These are phyloP conservation scores for Lindgomyces ingoldianus DNA, from an alignment of 495 filamentous ascomycete genomes.

Conservation along the genomic window DNA sequence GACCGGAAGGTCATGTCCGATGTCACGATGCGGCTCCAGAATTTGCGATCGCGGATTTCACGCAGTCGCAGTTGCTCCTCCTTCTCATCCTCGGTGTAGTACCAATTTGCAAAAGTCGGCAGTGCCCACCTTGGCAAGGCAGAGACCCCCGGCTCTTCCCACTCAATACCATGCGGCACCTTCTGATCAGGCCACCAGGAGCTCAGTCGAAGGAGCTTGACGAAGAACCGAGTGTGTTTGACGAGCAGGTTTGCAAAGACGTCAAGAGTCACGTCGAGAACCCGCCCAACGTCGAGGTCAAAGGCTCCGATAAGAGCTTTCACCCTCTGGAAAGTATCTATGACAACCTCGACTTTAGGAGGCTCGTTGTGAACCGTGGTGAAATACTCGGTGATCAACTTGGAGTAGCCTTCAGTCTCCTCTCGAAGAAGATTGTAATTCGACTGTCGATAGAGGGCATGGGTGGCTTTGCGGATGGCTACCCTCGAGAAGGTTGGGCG, in stretches of 20 bases:
- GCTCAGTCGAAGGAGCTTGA: conserved; percentile 84
- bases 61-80: conserved; percentile 51
- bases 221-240: conserved; percentile 85
- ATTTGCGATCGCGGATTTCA: conserved; percentile 66
- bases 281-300: conserved; percentile 89
- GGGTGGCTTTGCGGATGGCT: conserved; percentile 84
- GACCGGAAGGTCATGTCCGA: too few species aligned
- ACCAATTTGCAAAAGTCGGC: conserved; percentile 62
- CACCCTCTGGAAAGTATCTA: conserved; percentile 72
- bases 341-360: conserved; percentile 63
- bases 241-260: conserved; percentile 83
- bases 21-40: conserved; percentile 87
- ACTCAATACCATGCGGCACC: conserved; percentile 42
- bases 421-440: conserved; percentile 96
- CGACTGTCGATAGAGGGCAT: conserved; percentile 88
- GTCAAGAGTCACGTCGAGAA: conserved; percentile 88
- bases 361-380: conserved; percentile 62
- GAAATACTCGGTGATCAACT: conserved; percentile 85
- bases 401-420: conserved; percentile 92
- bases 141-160: conserved; percentile 43
- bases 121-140: conserved; percentile 77
- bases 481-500: conserved; percentile 81
- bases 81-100: conserved; percentile 66
- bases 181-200: conserved; percentile 91
- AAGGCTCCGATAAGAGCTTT: conserved; percentile 92